Evolutionary conservation across 345 rosid species (phyloP), one percentile per base, ranked within the genome.

Genomic region (Physaria fendleri): DNA sequence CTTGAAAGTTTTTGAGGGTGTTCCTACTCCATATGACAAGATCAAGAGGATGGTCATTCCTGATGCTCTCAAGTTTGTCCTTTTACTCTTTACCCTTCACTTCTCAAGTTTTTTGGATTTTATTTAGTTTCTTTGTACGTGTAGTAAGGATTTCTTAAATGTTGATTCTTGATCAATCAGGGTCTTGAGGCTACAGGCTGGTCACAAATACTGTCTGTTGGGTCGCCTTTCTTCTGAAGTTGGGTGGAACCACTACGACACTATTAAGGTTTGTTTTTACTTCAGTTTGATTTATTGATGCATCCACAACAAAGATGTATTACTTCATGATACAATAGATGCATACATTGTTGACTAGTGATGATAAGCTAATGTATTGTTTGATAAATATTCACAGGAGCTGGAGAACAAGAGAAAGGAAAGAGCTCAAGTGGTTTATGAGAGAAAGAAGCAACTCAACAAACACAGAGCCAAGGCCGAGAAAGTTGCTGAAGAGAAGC

Each of bases 41-140:
- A 53, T 62, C 29, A 89, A 89, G 74, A 83, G 87, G 68, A 89
- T 89, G 96, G 96, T 89, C 38, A 75, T 88, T n/a, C 96, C 96
- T 6, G 96, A 88, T 64, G 91, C 96, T 37, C 87, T 88, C 43
- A 85, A 85, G 88, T 89, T 18, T 63, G 93, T 76, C 10, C 62
- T 34, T 63, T 56, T 29, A 21, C 5, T 1, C 34, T 22, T 45
- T 11, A 33, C 4, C 24, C 3, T 22, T 12, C n/a, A n/a, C n/a
- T n/a, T n/a, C n/a, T 20, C 38, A 20, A 40, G 22, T 8, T 4
- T 1, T 12, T 1, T n/a, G n/a, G n/a, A n/a, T 0, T 28, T 30
- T 41, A 6, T 9, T 7, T 49, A 7, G 2, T 4, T 6, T 59
- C 1, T 32, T 10, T 22, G 12, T 2, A 7, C 45, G 2, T 56